A percentile compares a stretch with the other conserved stretches of the same genome.
These are phyloP conservation scores for Claviceps sp. DNA, from an alignment of 2,329 filamentous ascomycete genomes.

Conservation along the genomic window DNA sequence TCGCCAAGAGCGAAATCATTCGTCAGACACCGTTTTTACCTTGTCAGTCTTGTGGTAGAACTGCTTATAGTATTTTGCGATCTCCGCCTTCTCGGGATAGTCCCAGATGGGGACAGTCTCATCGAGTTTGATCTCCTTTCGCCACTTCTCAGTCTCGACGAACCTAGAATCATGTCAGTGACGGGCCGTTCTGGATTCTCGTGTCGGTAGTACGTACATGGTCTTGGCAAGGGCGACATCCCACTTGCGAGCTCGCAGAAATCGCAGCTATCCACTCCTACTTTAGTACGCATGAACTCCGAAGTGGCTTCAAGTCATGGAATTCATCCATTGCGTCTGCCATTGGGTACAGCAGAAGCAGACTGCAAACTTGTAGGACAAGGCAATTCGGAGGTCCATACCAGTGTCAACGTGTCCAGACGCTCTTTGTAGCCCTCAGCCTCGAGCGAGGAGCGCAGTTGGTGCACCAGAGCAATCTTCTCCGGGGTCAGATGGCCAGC, in stretches of 20 bases:
- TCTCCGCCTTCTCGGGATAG: slow-evolving; percentile 70
- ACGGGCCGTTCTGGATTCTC: background rate
- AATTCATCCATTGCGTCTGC: background rate
- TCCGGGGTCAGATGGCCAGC: slow-evolving; percentile 74
- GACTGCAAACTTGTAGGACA: too few species aligned
- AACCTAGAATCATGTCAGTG: slow-evolving; percentile 49
- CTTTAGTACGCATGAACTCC: background rate
- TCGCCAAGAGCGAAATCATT: background rate
- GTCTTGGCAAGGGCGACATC: slow-evolving; percentile 70
- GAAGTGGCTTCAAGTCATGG: too few species aligned
- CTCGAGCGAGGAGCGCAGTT: slow-evolving; percentile 79
- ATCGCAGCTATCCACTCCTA: slow-evolving; percentile 49
- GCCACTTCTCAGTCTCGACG: slow-evolving; percentile 79
- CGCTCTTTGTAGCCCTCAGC: slow-evolving; percentile 66
- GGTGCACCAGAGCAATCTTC: slow-evolving; percentile 80
- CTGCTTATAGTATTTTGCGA: slow-evolving; percentile 90
- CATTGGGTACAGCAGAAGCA: background rate
- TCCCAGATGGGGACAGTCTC: slow-evolving; percentile 68
- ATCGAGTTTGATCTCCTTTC: slow-evolving; percentile 74
- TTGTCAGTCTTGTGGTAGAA: slow-evolving; percentile 98
- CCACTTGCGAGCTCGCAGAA: slow-evolving; percentile 90
- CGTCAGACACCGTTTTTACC: slow-evolving; percentile 24
- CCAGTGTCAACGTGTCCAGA: slow-evolving; percentile 84
- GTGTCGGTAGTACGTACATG: slow-evolving; percentile 51
- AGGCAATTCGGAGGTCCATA: slow-evolving; percentile 28